A percentile compares a stretch with the other conserved stretches of the same genome.
These are phyloP conservation scores for Colletotrichum musae DNA, from an alignment of 2,329 filamentous ascomycete species.

Conservation along the genomic window DNA sequence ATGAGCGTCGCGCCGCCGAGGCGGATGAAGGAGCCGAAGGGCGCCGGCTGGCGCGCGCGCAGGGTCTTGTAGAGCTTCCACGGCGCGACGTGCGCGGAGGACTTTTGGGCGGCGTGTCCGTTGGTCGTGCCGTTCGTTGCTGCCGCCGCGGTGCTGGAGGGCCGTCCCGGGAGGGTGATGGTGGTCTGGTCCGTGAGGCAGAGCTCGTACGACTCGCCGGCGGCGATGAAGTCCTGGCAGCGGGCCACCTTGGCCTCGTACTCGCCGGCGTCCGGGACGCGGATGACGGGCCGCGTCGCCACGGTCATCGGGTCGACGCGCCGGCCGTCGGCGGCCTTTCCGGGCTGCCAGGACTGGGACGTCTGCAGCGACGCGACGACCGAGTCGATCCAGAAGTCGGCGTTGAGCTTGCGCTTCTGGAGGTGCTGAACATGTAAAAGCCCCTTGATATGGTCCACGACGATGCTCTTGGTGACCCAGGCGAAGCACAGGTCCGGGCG, in stretches of 20 bases:
- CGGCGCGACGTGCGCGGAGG: conserved; percentile 53
- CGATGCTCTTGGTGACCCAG: conserved; percentile 83
- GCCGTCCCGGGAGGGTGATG: conserved; percentile 61
- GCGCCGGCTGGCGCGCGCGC: conserved; percentile 81
- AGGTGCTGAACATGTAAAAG: conserved; percentile 78
- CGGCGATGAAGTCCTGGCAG: conserved; percentile 80
- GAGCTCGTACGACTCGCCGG: conserved; percentile 88
- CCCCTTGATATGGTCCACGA: conserved; percentile 79
- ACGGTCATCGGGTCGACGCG: conserved; percentile 28
- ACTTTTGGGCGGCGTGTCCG: conserved; percentile 39
- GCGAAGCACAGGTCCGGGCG: conserved; percentile 81
- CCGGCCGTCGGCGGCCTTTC: conserved; percentile 16
- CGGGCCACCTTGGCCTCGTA: conserved; percentile 78
- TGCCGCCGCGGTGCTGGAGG: not conserved
- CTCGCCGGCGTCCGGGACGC: conserved; percentile 57
- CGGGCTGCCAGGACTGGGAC: conserved; percentile 51
- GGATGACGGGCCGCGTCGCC: conserved; percentile 47
- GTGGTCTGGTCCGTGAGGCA: conserved; percentile 84
- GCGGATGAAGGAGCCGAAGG: conserved; percentile 86
- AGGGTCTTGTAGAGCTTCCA: conserved; percentile 83
- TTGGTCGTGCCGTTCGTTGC: conserved; percentile 18
- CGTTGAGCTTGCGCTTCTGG: conserved; percentile 44
- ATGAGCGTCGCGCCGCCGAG: conserved; percentile 80
- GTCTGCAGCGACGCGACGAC: conserved; percentile 49
- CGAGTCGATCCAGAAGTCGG: conserved; percentile 50